These are phyloP conservation scores for Orbilia javanica DNA, from an alignment of 2,329 filamentous ascomycete genomes.

Conservation along the genomic window DNA sequence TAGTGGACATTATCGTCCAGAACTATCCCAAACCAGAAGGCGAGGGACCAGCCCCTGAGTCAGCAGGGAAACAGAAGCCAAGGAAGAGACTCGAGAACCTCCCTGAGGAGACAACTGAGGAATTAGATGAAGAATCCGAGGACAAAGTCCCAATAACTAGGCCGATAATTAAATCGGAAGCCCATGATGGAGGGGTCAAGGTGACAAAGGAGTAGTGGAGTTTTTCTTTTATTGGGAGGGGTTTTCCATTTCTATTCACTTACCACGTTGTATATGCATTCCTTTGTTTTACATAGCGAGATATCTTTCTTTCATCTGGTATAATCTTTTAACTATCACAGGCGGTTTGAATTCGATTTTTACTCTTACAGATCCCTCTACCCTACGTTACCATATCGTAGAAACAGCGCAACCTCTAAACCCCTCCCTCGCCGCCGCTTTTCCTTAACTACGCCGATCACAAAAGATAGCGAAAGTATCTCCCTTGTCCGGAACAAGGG, in stretches of 20 bases:
- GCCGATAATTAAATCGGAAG: neutral
- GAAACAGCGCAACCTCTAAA: neutral
- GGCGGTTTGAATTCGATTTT: neutral
- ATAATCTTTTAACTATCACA: slow-evolving; percentile 16
- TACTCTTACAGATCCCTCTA: neutral
- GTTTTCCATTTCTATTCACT: neutral
- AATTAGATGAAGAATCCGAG: slow-evolving; percentile 1
- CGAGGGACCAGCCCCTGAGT: neutral
- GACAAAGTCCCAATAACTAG: neutral
- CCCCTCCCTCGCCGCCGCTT: neutral
- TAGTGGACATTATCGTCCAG: slow-evolving; percentile 10
- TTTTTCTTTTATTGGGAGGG: neutral
- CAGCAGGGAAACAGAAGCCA: neutral
- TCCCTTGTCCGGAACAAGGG: too few species aligned
- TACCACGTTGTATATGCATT: slow-evolving; percentile 20
- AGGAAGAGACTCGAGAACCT: slow-evolving; percentile 17
- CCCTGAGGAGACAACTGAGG: slow-evolving; percentile 10
- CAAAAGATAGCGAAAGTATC: neutral
- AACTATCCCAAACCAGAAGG: slow-evolving; percentile 22
- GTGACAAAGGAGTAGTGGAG: neutral
- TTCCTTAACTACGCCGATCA: too few species aligned
- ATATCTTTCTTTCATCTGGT: neutral
- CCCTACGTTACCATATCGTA: neutral
- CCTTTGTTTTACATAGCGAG: neutral
- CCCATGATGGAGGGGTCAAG: slow-evolving; percentile 8